Evolutionary conservation across 2,329 filamentous ascomycete species (phyloP).

Genomic region (Penicillium sclerotigenum): DNA sequence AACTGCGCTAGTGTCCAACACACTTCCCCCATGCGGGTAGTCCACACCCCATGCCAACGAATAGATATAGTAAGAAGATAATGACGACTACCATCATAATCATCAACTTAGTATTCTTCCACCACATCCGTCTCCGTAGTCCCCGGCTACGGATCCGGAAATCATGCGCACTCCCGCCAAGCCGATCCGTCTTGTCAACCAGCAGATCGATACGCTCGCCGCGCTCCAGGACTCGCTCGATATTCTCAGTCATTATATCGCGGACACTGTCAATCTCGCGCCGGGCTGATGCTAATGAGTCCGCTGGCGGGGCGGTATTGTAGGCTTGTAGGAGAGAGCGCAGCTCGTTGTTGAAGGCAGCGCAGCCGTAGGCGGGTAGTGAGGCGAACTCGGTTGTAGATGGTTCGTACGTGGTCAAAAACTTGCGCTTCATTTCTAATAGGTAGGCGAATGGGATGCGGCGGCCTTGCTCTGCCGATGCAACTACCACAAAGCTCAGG

Average conservation of each 20-base stretch:
- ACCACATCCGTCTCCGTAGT: constrained; percentile 94
- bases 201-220: constrained; percentile 91
- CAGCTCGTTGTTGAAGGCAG: constrained; percentile 77
- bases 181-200: constrained; percentile 91
- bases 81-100: constrained; percentile 68
- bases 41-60: constrained; percentile 70
- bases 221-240: constrained; percentile 81
- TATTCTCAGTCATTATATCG: constrained; percentile 94
- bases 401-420: constrained; percentile 68
- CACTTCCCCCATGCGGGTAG: constrained; percentile 55
- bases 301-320: constrained; percentile 72
- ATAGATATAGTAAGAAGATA: constrained; percentile 67
- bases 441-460: constrained; percentile 92
- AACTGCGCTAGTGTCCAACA: constrained; percentile 28
- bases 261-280: constrained; percentile 88
- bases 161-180: constrained; percentile 84
- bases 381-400: constrained; percentile 67
- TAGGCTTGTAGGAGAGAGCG: constrained; percentile 77
- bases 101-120: constrained; percentile 98
- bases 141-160: constrained; percentile 85
- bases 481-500: constrained; percentile 87
- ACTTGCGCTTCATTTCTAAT: constrained; percentile 83
- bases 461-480: constrained; percentile 74
- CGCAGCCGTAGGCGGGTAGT: constrained; percentile 86
- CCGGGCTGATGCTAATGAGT: constrained; percentile 79